Base-by-base conservation (phyloP, 139 green algal species). In the Haematococcus sp. region DNA sequence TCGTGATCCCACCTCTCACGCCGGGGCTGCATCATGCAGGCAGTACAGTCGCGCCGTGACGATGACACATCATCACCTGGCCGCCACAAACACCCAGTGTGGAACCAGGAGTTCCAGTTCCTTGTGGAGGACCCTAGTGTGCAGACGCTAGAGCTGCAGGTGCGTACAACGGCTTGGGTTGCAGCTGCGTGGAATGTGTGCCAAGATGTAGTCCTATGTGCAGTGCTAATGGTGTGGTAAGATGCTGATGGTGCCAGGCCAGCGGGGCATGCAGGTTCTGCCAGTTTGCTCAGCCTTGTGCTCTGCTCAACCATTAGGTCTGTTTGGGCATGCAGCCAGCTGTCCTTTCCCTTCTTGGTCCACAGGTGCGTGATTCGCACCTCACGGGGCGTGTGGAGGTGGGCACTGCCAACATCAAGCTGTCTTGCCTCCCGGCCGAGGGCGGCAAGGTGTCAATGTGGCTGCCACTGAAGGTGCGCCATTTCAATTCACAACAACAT, bases 81-180 rank as follows among this genome's bases (percentile, higher is more conserved):
- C 58, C 73, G 74, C 46, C 91, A 97, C 81, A 77, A 91, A 3
- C 80, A 83, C 2, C 93, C 92, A 9, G 86, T 94, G 25, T 98
- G 93, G 93, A 97, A 98, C 83, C 92, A 97, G 87, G 91, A 94
- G 79, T 91, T 94, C 76, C 89, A 97, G 81, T 96, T 98, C 60
- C 81, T 98, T 76, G 93, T 97, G 67, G 88, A 97, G 60, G 89
- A 97, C 81, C 76, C 84, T 0, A 46, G 75, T 0, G 76, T 40
- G 4, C 91, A 96, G 91, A 19, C 3, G 23, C 22, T 61, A 20
- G 22, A 61, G 52, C 22, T 61, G 52, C 52, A 61, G 52, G 52
- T 61, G 52, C 52, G 15, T 4, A 4, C 15, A 4, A 4, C 9
- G 20, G 11, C 22, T 61, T 7, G 9, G 5, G 4, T 4, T 28